A percentile compares a stretch with the other conserved stretches of the same genome.
Evolutionary conservation across 2,329 filamentous ascomycete species (phyloP).

Genomic region (Alternaria alternata): DNA sequence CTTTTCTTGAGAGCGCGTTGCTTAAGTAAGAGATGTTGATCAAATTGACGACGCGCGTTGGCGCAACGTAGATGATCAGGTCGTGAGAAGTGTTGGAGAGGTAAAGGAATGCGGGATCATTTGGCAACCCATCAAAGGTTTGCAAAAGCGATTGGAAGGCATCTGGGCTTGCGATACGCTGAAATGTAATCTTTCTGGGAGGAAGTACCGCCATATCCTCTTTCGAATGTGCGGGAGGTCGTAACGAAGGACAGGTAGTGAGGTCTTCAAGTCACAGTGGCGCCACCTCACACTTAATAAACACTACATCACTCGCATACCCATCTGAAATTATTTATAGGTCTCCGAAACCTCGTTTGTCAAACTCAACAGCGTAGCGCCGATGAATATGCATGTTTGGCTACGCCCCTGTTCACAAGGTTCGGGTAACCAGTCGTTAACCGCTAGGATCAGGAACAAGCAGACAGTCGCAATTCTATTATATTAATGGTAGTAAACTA

Average conservation of each 20-base stretch:
- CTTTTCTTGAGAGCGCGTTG: background rate
- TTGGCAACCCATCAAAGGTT: background rate
- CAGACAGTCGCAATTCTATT: too few relatives aligned
- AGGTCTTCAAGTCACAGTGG: accelerated
- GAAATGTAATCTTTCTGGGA: accelerated
- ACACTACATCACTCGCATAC: accelerated
- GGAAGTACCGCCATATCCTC: background rate
- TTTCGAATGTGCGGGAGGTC: too few relatives aligned
- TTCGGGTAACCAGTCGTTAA: too few relatives aligned
- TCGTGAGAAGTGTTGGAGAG: background rate
- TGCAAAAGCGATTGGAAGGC: background rate
- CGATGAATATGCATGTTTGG: too few relatives aligned
- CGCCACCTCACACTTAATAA: too few relatives aligned
- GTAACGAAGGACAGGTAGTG: too few relatives aligned
- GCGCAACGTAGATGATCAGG: background rate
- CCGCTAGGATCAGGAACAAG: too few relatives aligned
- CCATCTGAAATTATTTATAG: too few relatives aligned
- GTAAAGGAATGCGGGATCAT: background rate
- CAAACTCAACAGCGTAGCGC: accelerated
- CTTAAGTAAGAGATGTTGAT: background rate
- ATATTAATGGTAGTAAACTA: too few relatives aligned
- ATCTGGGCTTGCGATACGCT: background rate
- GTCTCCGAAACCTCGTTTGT: accelerated
- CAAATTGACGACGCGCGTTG: background rate
- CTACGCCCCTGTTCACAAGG: too few relatives aligned